Evolutionary conservation across 139 green algal species (phyloP).

Genomic region (Pseudopediastrum boryanum): DNA sequence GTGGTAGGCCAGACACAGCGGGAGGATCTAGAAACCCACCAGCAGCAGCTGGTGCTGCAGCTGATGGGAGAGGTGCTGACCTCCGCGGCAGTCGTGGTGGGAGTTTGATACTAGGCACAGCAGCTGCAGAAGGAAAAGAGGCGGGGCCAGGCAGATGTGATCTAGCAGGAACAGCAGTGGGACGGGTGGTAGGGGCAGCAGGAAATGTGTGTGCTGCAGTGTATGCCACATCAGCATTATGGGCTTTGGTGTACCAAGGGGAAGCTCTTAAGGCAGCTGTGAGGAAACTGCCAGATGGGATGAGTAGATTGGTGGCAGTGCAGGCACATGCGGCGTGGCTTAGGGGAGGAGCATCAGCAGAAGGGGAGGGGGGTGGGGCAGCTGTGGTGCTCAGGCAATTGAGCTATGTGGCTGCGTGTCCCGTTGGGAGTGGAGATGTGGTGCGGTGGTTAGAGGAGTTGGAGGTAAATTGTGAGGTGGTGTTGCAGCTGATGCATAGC

Average conservation of each 20-base stretch:
- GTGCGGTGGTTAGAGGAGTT: background rate
- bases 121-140: background rate
- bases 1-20: too few relatives aligned
- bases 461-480: background rate
- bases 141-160: background rate
- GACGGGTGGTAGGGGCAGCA: background rate
- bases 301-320: background rate
- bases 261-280: slow-evolving; percentile 45
- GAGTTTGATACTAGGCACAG: too few relatives aligned
- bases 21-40: too few relatives aligned
- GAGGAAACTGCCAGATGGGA: background rate
- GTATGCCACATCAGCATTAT: slow-evolving; percentile 49
- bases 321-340: background rate
- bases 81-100: too few relatives aligned
- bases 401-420: background rate
- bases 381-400: background rate
- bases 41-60: too few relatives aligned
- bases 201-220: slow-evolving; percentile 29
- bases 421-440: background rate
- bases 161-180: background rate
- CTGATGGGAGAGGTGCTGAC: too few relatives aligned
- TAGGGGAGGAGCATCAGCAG: background rate
- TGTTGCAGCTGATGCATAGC: slow-evolving; percentile 2
- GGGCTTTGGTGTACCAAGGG: slow-evolving; percentile 51
- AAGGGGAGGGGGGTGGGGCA: background rate